These are phyloP conservation scores for Salmacisia buchloeana DNA, from an alignment of 1,284 basidiomycete species.

Conservation along the genomic window DNA sequence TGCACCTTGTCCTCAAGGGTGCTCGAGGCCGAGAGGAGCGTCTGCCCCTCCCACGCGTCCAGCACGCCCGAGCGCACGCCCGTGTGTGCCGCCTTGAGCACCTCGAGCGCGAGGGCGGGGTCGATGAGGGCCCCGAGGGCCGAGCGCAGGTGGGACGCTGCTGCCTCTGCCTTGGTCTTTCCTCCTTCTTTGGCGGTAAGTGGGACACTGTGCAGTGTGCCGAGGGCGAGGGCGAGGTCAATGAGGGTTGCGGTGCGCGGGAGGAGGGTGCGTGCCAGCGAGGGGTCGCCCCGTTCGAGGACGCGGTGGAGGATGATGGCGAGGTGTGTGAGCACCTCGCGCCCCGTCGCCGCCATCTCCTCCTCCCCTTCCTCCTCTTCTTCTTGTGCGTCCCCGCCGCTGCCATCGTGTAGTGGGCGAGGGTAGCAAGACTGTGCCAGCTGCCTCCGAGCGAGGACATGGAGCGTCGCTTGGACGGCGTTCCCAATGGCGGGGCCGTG, in stretches of 20 bases:
- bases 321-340: neutral
- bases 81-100: neutral
- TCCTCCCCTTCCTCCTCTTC: neutral
- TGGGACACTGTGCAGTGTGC: neutral
- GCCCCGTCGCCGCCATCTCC: too few relatives aligned
- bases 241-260: slow-evolving; percentile 24
- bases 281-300: slow-evolving; percentile 29
- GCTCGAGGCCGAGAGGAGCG: neutral
- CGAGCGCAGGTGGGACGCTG: neutral
- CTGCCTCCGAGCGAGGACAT: neutral
- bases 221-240: slow-evolving; percentile 17
- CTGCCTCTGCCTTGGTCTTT: too few relatives aligned
- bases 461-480: neutral
- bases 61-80: neutral
- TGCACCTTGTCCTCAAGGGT: neutral
- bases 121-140: neutral
- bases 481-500: neutral
- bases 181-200: too few relatives aligned
- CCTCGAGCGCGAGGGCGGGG: neutral
- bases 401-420: neutral
- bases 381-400: neutral
- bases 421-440: neutral
- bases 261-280: slow-evolving; percentile 24
- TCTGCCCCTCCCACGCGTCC: neutral
- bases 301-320: slow-evolving; percentile 20